phyloP scores from a whole-genome alignment of 176 grass and related monocot species.

The Oryza coarctata region DNA sequence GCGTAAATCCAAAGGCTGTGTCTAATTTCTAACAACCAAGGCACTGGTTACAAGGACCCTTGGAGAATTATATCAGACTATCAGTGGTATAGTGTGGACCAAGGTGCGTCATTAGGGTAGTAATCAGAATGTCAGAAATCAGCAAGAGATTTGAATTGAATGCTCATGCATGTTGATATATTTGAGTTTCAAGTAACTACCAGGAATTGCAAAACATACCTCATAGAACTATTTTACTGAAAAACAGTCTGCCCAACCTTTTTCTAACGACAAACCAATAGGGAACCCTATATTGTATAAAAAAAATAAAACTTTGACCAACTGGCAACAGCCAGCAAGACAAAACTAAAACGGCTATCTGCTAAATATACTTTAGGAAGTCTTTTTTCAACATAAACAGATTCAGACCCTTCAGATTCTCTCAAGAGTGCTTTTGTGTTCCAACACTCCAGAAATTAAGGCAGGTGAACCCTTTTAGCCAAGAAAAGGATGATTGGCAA shows the following conservation, averaged over 20 bases:
- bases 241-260: slow-evolving; percentile 9
- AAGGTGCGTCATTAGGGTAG: not conserved
- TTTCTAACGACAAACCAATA: slow-evolving; percentile 26
- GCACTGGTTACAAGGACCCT: slow-evolving; percentile 39
- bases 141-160: not conserved
- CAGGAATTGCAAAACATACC: not conserved
- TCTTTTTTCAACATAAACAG: slow-evolving; percentile 41
- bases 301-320: slow-evolving; percentile 47
- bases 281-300: slow-evolving; percentile 14
- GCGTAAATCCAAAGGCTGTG: slow-evolving; percentile 47
- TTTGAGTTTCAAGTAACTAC: not conserved
- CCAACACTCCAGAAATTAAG: slow-evolving; percentile 42
- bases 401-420: slow-evolving; percentile 47
- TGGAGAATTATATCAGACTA: slow-evolving; percentile 21
- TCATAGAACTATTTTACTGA: not conserved
- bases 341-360: slow-evolving; percentile 36
- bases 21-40: slow-evolving; percentile 36
- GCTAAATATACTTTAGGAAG: slow-evolving; percentile 42
- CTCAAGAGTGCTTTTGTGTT: slow-evolving; percentile 32
- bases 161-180: not conserved
- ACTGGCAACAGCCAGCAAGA: slow-evolving; percentile 19
- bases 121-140: slow-evolving; percentile 10
- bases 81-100: slow-evolving; percentile 41
- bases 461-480: slow-evolving; percentile 37
- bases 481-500: slow-evolving; percentile 43